Conservation (phyloP, 805 yeast genomes). For the Starmerella potacharoeniae region DNA sequence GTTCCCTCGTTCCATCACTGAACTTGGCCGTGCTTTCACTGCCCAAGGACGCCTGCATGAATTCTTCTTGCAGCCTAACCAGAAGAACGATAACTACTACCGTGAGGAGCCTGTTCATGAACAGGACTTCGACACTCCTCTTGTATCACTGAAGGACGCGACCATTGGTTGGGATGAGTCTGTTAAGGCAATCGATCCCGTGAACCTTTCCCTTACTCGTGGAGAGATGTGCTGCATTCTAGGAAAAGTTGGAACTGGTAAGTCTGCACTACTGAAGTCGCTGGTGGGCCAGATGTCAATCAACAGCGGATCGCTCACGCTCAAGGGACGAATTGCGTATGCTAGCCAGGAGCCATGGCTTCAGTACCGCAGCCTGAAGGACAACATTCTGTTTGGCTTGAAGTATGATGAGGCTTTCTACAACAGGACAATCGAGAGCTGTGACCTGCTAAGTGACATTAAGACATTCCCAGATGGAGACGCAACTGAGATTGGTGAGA, state of each 20-base stretch:
- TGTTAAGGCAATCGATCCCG: constrained; percentile 46
- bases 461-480: constrained; percentile 73
- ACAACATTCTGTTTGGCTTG: constrained; percentile 68
- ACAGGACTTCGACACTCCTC: constrained; percentile 33
- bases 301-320: constrained; percentile 51
- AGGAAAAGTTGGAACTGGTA: constrained; percentile 86
- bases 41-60: constrained; percentile 19
- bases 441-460: constrained; percentile 70
- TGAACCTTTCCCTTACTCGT: constrained; percentile 52
- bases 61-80: constrained; percentile 18
- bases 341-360: constrained; percentile 90
- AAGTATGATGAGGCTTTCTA: constrained; percentile 67
- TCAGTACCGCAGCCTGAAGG: constrained; percentile 77
- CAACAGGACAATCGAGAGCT: constrained; percentile 43
- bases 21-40: constrained; percentile 14
- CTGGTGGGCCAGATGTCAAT: constrained; percentile 68
- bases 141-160: constrained; percentile 9
- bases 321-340: constrained; percentile 66
- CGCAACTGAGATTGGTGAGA: constrained; percentile 82
- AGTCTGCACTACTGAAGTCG: constrained; percentile 69
- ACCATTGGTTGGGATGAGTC: constrained; percentile 13
- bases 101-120: neutral
- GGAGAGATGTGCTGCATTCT: constrained; percentile 78
- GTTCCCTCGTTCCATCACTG: constrained; percentile 15
- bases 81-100: constrained; percentile 7